Base-by-base conservation (phyloP, 257 asterid species). In the Eucommia ulmoides region DNA sequence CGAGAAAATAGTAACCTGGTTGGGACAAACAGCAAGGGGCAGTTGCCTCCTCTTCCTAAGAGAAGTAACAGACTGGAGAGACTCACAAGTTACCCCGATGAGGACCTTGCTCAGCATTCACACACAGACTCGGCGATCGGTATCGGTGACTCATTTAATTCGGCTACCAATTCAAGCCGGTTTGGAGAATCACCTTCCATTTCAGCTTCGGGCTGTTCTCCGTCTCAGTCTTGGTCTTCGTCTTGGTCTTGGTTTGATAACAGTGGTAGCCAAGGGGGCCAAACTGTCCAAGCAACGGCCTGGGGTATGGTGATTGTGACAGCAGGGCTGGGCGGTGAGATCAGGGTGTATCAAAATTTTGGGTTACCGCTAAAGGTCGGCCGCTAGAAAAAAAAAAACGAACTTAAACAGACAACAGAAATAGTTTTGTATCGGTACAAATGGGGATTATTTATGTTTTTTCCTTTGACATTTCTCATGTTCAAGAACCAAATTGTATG, bases 251-350 rank as follows among this genome's bases (percentile, higher is more conserved):
- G 51, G 20, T 48, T 53, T 7, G 79, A 78, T 15, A 63, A 62
- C 15, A 62, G 64, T 15, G 52, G 41, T 23, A 58, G 68, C 53
- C 56, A 69, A 16, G 84, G 81, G 21, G 70, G 63, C 49, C 70
- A 66, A 19, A 69, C 88, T 10, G 66, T 79, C 16, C 88, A 79
- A 57, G 96, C 95, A 24, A 81, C 96, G n/a, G 94, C 99, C 3
- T 83, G 99, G 99, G 99, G 99, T 1, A 21, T 71, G 73, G 96
- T 79, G 24, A 77, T 91, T 49, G 83, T 86, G 22, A 63, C 99
- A 33, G 89, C 96, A 17, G 74, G 87, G 65, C 22, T 77, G 33
- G 87, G 81, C 23, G 99, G 99, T 49, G 89, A 91, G 35, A 83
- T 91, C 23, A 72, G 80, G 53, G 92, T 91, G 1, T 83, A 76